Evolutionary conservation across 257 asterid species (phyloP), one percentile per base, ranked within the genome.

Genomic region (Jacaranda copaia): DNA sequence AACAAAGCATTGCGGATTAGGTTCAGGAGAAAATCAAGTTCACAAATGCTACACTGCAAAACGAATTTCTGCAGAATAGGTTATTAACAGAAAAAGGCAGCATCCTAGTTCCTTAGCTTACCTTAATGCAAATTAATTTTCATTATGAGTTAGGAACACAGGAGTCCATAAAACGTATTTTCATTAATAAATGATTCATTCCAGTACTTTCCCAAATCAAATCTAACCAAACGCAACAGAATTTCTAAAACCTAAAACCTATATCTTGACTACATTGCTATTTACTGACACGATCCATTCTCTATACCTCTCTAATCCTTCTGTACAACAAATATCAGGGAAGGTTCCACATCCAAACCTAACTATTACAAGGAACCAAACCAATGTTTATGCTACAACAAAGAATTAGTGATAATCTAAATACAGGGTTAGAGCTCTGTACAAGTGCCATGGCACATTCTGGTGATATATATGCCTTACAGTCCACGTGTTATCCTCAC

Each of bases 401-500:
- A 92, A 84, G 84, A 85, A 84, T 85, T 79, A 80, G 83, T 78
- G 92, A 77, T 61, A 65, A 81, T 69, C 88, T 90, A 81, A 67
- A 73, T 81, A 84, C 87, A 85, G 63, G 85, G 89, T 85, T 87
- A 84, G 89, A 68, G 84, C 76, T 85, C 82, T 90, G 87, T 90
- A 89, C 93, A 92, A 66, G 77, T 73, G 66, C 82, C 81, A 51
- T 72, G 74, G 39, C 66, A 80, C 80, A 86, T 83, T 81, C 81
- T 55, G 57, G n/a, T n/a, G 72, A 42, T 25, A 25, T 25, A 76
- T 60, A 69, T 8, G 74, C 85, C 79, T 80, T 70, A 70, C 85
- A 71, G 20, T 69, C 71, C 74, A 60, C 72, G 60, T 61, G 72
- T 68, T 74, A 20, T 58, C 74, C 68, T 80, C 76, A 12, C 76